Evolutionary conservation across 352 stramenopile genomes (phyloP), one percentile per base, ranked within the genome.

Genomic region (Phytophthora sansomeana): DNA sequence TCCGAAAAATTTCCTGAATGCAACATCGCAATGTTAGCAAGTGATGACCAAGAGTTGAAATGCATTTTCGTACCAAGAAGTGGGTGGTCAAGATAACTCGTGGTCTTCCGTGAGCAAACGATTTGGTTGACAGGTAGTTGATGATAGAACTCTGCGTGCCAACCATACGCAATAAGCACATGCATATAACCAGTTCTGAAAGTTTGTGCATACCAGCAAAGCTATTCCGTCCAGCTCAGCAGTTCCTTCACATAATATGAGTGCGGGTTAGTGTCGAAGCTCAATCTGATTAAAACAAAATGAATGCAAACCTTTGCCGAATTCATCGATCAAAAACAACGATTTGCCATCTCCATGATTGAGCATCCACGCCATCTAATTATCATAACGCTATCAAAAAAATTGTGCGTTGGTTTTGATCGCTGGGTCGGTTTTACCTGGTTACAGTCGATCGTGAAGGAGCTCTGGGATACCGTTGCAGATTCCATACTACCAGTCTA

Each of bases 381-480:
- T 53, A 17, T 6, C 46, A 41, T 24, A 56, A 7, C 13, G 49
- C 21, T 17, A 17, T n/a, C 19, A 43, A 33, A 6, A 42, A 24
- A 41, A 28, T 6, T 19, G 16, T 14, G 30, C 7, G 38, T 14
- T 46, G 39, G 3, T 14, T 41, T 41, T 21, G 47, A 50, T 19
- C 11, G 35, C 4, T 49, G 13, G 14, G 3, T 43, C 14, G 13
- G 16, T 13, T 2, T 46, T 63, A 95, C 89, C 76, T 96, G 89
- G 26, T 83, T 91, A 68, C 85, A 95, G 66, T 96, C 89, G 33
- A 96, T 95, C 6, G 89, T 95, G 50, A 96, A 96, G 6, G 89
- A 95, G 55, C 87, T 95, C 43, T 95, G 87, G 3, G 82, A 87
- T 13, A 92, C 71, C 30, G 74, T 80, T 7, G 76, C 80, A 26